Percentiles rank a stretch among this genome's conserved stretches.
These are phyloP conservation scores for Crithidia fasciculata DNA, from an alignment of 208 protist genomes.

Conservation along the genomic window DNA sequence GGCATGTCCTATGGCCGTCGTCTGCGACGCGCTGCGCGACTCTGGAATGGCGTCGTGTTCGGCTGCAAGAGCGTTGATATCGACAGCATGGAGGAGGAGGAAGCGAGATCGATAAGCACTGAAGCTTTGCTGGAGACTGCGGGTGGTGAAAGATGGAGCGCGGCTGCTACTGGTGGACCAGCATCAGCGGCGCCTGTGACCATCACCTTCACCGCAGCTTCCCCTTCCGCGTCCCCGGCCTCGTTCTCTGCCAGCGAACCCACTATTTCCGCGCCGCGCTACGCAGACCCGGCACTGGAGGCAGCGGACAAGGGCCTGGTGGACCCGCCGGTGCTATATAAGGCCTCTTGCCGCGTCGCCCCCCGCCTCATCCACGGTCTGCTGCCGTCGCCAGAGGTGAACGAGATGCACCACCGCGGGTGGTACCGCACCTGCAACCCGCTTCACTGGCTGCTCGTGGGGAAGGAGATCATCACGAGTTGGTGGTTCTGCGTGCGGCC, in stretches of 20 bases:
- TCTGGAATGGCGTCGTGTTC: constrained; percentile 23
- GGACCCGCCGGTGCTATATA: constrained; percentile 55
- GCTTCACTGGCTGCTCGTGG: constrained; percentile 58
- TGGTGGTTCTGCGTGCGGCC: constrained; percentile 60
- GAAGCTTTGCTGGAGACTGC: neutral
- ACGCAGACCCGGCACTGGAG: neutral
- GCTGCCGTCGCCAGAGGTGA: constrained; percentile 76
- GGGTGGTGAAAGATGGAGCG: too few species aligned
- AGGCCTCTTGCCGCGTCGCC: constrained; percentile 58
- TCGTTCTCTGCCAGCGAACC: constrained; percentile 3
- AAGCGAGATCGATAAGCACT: neutral
- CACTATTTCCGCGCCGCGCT: neutral
- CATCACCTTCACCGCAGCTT: neutral
- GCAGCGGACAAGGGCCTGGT: constrained; percentile 18
- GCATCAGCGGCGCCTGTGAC: neutral
- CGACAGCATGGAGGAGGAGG: neutral
- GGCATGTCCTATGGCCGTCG: constrained; percentile 11
- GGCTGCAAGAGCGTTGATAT: neutral
- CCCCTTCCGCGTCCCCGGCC: neutral
- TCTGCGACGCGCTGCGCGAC: constrained; percentile 1
- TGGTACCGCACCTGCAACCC: constrained; percentile 64
- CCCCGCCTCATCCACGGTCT: constrained; percentile 81
- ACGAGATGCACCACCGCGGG: constrained; percentile 65
- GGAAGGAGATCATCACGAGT: constrained; percentile 60
- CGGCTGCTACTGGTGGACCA: neutral